A percentile compares a stretch with the other conserved stretches of the same genome.
Evolutionary conservation across 202 grass and related monocot species (phyloP).

Genomic region (Dendrocalamus latiflorus): DNA sequence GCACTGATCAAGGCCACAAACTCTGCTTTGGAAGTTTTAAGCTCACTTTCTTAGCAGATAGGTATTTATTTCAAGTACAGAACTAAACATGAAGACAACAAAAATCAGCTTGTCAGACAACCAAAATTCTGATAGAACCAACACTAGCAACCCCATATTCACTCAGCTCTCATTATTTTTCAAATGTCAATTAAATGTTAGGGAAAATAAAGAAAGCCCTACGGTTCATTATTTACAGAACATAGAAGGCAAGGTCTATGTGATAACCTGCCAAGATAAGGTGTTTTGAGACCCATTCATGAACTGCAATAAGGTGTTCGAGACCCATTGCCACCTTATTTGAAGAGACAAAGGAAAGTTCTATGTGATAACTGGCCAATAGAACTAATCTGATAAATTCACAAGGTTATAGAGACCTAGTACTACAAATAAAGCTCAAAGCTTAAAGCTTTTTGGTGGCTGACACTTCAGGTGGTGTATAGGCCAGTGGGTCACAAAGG

Average conservation of each 20-base stretch:
- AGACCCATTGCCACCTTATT: conserved; percentile 9
- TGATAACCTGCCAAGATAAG: conserved; percentile 4
- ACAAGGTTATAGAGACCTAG: not conserved
- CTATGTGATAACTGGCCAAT: not conserved
- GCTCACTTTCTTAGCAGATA: not conserved
- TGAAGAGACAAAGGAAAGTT: not conserved
- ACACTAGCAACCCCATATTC: not conserved
- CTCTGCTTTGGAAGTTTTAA: not conserved
- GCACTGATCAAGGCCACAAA: not conserved
- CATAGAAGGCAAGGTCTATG: not conserved
- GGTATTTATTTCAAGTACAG: not conserved
- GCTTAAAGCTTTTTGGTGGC: not conserved
- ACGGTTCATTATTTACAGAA: not conserved
- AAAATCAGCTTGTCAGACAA: not conserved
- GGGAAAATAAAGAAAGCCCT: not conserved
- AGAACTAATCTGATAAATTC: not conserved
- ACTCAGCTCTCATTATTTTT: not conserved
- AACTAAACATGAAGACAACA: not conserved
- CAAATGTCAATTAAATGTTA: not conserved
- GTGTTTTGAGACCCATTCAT: not conserved
- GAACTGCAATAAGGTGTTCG: not conserved
- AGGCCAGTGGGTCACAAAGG: not conserved
- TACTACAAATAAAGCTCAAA: not conserved
- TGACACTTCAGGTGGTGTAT: not conserved
- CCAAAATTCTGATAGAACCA: not conserved